Percentiles rank a stretch among this genome's conserved stretches.
Evolutionary conservation across 2,329 filamentous ascomycete species (phyloP).

Genomic region (Aspergillus puulaauensis): DNA sequence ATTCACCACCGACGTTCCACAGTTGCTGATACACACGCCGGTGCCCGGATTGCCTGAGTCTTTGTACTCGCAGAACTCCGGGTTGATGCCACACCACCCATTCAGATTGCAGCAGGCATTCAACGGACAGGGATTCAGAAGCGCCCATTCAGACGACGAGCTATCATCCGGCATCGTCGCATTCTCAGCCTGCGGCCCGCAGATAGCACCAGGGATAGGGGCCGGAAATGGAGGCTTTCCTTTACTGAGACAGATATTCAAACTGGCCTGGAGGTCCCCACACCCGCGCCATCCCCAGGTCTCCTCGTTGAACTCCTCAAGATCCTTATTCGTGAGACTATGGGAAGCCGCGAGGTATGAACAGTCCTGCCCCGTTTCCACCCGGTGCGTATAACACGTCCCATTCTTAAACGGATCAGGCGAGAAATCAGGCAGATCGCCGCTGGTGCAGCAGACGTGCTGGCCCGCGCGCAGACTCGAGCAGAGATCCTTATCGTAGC

Average conservation of each 20-base stretch:
- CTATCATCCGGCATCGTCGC: no score
- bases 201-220: constrained; percentile 37
- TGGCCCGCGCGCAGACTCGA: constrained; percentile 22
- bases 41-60: constrained; percentile 26
- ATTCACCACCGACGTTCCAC: constrained; percentile 38
- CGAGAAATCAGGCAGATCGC: constrained; percentile 19
- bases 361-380: constrained; percentile 36
- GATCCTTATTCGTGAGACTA: constrained; percentile 34
- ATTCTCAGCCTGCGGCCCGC: constrained; percentile 38
- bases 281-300: constrained; percentile 48
- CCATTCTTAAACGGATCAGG: constrained; percentile 41
- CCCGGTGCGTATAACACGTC: constrained; percentile 36
- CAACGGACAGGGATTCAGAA: no score
- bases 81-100: no score
- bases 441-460: constrained; percentile 24
- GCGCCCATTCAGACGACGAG: no score
- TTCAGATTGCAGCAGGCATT: no score
- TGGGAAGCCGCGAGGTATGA: constrained; percentile 26
- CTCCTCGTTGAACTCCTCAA: constrained; percentile 40
- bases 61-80: no score
- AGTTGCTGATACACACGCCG: constrained; percentile 42
- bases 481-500: constrained; percentile 10
- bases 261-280: constrained; percentile 26
- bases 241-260: constrained; percentile 41
- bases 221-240: constrained; percentile 44